phyloP scores from a whole-genome alignment of 2,329 filamentous ascomycete genomes.

The Fusarium veterinarium region DNA sequence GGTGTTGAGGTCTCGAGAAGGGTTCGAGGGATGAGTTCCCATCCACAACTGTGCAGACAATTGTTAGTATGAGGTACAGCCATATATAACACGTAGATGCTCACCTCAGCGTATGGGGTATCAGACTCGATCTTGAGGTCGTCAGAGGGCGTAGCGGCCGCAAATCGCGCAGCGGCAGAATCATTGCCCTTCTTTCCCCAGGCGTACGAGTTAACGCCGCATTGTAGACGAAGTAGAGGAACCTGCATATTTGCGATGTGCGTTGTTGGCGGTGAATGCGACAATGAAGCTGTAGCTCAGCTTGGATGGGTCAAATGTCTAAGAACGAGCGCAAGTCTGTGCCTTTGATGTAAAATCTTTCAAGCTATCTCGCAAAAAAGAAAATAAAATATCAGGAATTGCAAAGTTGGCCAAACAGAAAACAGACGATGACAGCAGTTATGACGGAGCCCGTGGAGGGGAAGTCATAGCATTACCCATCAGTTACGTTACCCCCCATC shows the following conservation, averaged over 20 bases:
- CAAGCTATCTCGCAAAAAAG: not conserved
- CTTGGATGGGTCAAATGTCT: not conserved
- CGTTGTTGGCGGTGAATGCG: slow-evolving; percentile 9
- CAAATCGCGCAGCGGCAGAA: slow-evolving; percentile 90
- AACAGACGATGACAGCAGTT: slow-evolving; percentile 19
- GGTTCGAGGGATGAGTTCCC: slow-evolving; percentile 96
- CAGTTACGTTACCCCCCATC: not conserved
- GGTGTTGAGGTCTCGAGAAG: slow-evolving; percentile 88
- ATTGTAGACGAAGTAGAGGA: slow-evolving; percentile 85
- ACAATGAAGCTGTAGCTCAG: not conserved
- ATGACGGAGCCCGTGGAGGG: slow-evolving; percentile 22
- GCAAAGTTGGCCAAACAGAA: slow-evolving; percentile 4
- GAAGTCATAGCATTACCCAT: not conserved
- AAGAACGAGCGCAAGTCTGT: not conserved
- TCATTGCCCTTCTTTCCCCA: slow-evolving; percentile 94
- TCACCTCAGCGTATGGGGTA: slow-evolving; percentile 93
- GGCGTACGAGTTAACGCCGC: slow-evolving; percentile 97
- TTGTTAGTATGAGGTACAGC: not conserved
- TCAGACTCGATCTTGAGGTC: slow-evolving; percentile 83
- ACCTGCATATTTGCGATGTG: slow-evolving; percentile 68
- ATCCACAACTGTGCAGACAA: slow-evolving; percentile 82
- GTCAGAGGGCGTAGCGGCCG: slow-evolving; percentile 81
- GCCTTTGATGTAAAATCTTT: not conserved
- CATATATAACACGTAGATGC: not conserved
- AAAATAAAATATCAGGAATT: not conserved